Evolutionary conservation across 495 filamentous ascomycete genomes (phyloP).

Genomic region (Aspergillus campestris): DNA sequence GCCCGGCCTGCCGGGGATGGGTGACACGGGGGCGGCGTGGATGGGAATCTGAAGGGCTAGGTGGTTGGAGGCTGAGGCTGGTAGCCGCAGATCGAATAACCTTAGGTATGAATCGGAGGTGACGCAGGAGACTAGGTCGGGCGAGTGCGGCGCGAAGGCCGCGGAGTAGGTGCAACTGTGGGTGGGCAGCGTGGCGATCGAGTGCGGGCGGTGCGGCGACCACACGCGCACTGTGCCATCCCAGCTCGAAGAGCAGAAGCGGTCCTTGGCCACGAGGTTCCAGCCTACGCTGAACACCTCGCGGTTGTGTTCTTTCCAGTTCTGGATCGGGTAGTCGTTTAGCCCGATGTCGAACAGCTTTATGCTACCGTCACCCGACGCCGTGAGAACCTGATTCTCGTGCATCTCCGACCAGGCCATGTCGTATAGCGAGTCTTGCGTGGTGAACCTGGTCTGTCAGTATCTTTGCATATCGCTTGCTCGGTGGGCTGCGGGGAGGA

Average conservation of each 20-base stretch:
- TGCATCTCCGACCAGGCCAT: slow-evolving; percentile 88
- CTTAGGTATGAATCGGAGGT: slow-evolving; percentile 78
- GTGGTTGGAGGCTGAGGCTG: slow-evolving; percentile 73
- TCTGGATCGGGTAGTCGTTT: slow-evolving; percentile 71
- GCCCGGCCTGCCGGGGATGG: slow-evolving; percentile 29
- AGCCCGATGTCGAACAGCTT: slow-evolving; percentile 84
- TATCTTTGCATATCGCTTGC: not conserved
- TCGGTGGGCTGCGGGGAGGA: not conserved
- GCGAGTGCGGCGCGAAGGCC: slow-evolving; percentile 70
- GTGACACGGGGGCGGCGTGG: slow-evolving; percentile 49
- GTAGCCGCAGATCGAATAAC: slow-evolving; percentile 82
- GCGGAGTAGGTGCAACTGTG: slow-evolving; percentile 88
- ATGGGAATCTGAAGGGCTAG: slow-evolving; percentile 68
- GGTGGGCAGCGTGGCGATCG: slow-evolving; percentile 75
- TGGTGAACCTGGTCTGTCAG: slow-evolving; percentile 62
- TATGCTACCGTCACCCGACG: slow-evolving; percentile 82
- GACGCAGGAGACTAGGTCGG: slow-evolving; percentile 70
- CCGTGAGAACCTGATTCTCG: slow-evolving; percentile 84
- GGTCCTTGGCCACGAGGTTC: slow-evolving; percentile 86
- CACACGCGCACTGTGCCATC: slow-evolving; percentile 92
- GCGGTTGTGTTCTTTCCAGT: slow-evolving; percentile 84
- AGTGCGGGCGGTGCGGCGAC: slow-evolving; percentile 63
- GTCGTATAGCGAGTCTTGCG: slow-evolving; percentile 94
- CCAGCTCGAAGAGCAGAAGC: slow-evolving; percentile 84
- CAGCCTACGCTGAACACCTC: slow-evolving; percentile 88